A percentile compares a stretch with the other conserved stretches of the same genome.
phyloP scores from a whole-genome alignment of 495 filamentous ascomycete species.

The Rusavskia elegans region DNA sequence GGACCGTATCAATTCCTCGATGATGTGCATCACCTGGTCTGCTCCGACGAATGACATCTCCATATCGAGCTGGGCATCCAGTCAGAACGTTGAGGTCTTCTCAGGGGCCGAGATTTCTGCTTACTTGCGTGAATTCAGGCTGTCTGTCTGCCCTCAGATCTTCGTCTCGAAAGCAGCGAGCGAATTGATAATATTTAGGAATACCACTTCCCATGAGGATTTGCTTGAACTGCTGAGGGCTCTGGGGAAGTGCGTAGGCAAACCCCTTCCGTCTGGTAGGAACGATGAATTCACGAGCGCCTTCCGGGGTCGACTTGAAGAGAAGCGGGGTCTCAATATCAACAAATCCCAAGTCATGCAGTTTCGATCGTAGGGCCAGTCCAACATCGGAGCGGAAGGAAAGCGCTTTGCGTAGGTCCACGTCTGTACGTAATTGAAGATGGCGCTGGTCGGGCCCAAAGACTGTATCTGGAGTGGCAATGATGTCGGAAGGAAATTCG shows the following conservation, averaged over 20 bases:
- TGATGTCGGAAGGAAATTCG: constrained; percentile 57
- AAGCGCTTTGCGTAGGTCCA: constrained; percentile 44
- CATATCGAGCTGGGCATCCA: constrained; percentile 54
- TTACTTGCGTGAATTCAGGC: constrained; percentile 90
- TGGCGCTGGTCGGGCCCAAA: constrained; percentile 65
- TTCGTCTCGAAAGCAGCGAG: constrained; percentile 90
- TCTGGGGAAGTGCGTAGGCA: constrained; percentile 87
- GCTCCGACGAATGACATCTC: constrained; percentile 76
- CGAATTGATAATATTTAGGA: constrained; percentile 74
- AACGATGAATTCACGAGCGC: constrained; percentile 89
- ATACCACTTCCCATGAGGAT: constrained; percentile 90
- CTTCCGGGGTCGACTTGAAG: constrained; percentile 96
- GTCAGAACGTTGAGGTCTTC: no score
- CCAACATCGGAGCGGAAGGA: constrained; percentile 38
- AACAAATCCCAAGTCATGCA: constrained; percentile 39
- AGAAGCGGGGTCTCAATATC: constrained; percentile 86
- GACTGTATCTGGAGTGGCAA: constrained; percentile 50
- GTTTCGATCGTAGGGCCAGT: constrained; percentile 31
- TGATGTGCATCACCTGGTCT: constrained; percentile 51
- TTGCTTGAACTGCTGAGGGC: constrained; percentile 97
- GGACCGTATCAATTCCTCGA: constrained; percentile 47
- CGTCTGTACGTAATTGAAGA: constrained; percentile 65
- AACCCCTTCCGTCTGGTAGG: constrained; percentile 60
- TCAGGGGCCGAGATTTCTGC: background rate
- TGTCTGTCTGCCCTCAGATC: constrained; percentile 86